phyloP scores from a whole-genome alignment of 2,329 filamentous ascomycete species.

The Aspergillus sp. region DNA sequence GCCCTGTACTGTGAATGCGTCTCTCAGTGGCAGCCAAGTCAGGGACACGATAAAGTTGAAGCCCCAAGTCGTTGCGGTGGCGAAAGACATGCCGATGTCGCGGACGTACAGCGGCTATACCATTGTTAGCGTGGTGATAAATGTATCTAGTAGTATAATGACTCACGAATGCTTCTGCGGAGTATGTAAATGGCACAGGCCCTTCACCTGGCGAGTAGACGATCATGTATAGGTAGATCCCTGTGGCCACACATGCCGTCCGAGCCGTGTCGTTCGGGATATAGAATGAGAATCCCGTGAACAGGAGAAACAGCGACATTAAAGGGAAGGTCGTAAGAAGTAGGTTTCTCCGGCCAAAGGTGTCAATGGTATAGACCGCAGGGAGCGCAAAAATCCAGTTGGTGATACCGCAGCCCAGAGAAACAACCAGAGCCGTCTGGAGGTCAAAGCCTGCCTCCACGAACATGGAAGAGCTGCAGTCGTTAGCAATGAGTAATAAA shows the following conservation, averaged over 20 bases:
- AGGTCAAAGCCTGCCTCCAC: slow-evolving; percentile 36
- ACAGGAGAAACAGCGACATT: slow-evolving; percentile 55
- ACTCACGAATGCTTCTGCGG: slow-evolving; percentile 55
- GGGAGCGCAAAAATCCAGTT: slow-evolving; percentile 65
- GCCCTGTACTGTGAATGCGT: slow-evolving; percentile 49
- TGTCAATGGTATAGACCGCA: slow-evolving; percentile 66
- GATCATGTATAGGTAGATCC: slow-evolving; percentile 44
- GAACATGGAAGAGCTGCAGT: slow-evolving; percentile 40
- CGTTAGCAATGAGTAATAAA: too few species aligned
- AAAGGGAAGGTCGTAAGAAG: slow-evolving; percentile 63
- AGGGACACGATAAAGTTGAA: slow-evolving; percentile 55
- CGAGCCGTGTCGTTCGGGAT: slow-evolving; percentile 43
- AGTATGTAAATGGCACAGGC: slow-evolving; percentile 65
- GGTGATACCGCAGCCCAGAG: slow-evolving; percentile 60
- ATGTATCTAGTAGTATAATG: background rate
- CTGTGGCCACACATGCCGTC: slow-evolving; percentile 41
- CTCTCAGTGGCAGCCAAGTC: slow-evolving; percentile 52
- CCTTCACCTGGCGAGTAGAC: slow-evolving; percentile 59
- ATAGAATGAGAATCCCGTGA: slow-evolving; percentile 53
- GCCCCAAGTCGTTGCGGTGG: slow-evolving; percentile 61
- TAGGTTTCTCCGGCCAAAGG: slow-evolving; percentile 63
- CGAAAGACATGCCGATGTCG: slow-evolving; percentile 60
- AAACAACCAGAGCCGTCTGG: slow-evolving; percentile 53
- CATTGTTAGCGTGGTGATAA: background rate
- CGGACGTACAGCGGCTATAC: slow-evolving; percentile 59